Percentiles rank a stretch among this genome's conserved stretches.
Evolutionary conservation across 768 basidiomycete species (phyloP).

Genomic region (Psilocybe azurescens): DNA sequence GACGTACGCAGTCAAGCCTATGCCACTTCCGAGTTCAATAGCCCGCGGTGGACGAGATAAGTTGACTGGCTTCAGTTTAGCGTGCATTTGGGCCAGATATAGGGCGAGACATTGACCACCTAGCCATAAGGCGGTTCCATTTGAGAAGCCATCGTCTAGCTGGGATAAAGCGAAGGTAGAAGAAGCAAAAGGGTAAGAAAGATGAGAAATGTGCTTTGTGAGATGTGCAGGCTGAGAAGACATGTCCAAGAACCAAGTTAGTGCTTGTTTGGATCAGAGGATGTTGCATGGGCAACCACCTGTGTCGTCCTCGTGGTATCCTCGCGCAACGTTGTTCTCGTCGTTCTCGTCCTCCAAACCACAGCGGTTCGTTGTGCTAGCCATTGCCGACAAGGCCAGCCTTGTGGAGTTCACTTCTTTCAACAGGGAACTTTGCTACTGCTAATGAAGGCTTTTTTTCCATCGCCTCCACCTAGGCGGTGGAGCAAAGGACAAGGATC

Average conservation of each 20-base stretch:
- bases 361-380: constrained; percentile 11
- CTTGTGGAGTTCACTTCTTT: neutral
- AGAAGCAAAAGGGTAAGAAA: constrained; percentile 46
- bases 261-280: constrained; percentile 34
- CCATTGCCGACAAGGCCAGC: constrained; percentile 11
- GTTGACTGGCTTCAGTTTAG: constrained; percentile 22
- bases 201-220: constrained; percentile 64
- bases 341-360: constrained; percentile 12
- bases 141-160: constrained; percentile 64
- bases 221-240: constrained; percentile 47
- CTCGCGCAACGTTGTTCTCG: constrained; percentile 21
- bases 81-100: constrained; percentile 54
- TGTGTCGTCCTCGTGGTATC: constrained; percentile 31
- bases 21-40: constrained; percentile 84
- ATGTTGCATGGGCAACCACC: constrained; percentile 21
- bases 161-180: constrained; percentile 56
- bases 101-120: constrained; percentile 76
- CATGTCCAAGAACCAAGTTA: constrained; percentile 34
- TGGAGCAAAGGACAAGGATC: constrained; percentile 70
- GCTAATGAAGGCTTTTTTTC: constrained; percentile 86
- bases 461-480: constrained; percentile 73
- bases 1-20: constrained; percentile 77
- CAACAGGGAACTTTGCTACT: constrained; percentile 4
- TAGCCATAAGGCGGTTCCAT: constrained; percentile 87
- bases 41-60: constrained; percentile 44